Conservation (phyloP, 1,139 yeast species). For the Scheffersomyces cryptocercus region DNA sequence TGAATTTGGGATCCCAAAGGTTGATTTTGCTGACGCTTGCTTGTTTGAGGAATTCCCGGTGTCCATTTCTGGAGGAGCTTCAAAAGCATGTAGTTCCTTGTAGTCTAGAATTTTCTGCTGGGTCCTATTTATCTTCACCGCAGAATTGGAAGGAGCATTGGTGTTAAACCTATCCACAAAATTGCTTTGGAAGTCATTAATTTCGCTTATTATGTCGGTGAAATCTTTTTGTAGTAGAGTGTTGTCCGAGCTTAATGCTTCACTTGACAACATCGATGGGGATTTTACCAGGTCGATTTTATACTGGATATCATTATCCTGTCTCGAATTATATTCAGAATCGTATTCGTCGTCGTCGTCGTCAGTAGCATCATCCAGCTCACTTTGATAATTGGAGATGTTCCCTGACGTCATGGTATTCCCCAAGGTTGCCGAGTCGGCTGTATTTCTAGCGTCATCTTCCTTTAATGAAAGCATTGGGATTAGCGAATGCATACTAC, state of each 20-base stretch:
- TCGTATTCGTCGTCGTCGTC: conserved; percentile 20
- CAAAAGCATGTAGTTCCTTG: conserved; percentile 25
- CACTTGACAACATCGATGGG: neutral
- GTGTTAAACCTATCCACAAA: conserved; percentile 25
- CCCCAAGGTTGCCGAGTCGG: neutral
- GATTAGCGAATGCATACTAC: conserved; percentile 20
- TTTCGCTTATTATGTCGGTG: conserved; percentile 29
- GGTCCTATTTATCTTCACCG: conserved; percentile 24
- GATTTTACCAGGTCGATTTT: conserved; percentile 1
- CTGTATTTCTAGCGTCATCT: neutral
- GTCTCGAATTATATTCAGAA: neutral
- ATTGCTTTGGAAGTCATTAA: conserved; percentile 32
- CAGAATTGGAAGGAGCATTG: conserved; percentile 1
- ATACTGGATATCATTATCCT: neutral
- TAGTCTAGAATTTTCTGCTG: conserved; percentile 41
- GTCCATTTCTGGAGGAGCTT: conserved; percentile 1
- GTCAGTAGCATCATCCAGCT: conserved; percentile 29
- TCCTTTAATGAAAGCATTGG: conserved; percentile 8
- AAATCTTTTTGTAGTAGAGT: conserved; percentile 8
- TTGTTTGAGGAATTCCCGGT: neutral
- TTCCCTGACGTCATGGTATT: conserved; percentile 6
- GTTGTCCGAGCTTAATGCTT: neutral
- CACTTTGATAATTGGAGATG: conserved; percentile 24
- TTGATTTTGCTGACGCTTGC: neutral
- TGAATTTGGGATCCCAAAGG: conserved; percentile 4